phyloP scores from a whole-genome alignment of 1,284 basidiomycete genomes.

The Cutaneotrichosporon mucoides region DNA sequence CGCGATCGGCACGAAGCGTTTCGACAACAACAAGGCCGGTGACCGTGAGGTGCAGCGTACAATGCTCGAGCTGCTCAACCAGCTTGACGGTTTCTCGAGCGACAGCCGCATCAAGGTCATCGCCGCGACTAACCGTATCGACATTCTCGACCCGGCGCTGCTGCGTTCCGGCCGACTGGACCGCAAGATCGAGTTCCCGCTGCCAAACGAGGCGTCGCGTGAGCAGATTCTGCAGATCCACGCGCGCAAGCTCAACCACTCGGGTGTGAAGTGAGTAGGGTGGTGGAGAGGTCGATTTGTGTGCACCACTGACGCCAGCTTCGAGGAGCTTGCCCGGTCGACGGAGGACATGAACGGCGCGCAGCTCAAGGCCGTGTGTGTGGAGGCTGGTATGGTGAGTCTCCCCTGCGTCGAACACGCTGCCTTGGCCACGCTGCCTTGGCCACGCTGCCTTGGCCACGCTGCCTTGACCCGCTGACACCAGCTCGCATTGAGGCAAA shows the following conservation, averaged over 20 bases:
- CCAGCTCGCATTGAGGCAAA: conserved; percentile 65
- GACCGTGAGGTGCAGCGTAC: conserved; percentile 99
- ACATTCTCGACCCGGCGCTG: conserved; percentile 82
- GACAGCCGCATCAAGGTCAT: conserved; percentile 99
- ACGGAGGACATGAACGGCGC: conserved; percentile 72
- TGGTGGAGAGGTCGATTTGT: too few relatives aligned
- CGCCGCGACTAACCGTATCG: conserved; percentile 97
- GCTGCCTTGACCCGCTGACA: too few relatives aligned
- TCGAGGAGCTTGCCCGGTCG: conserved; percentile 67
- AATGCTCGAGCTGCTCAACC: conserved; percentile 96
- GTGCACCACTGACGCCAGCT: conserved; percentile 33
- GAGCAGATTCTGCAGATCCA: conserved; percentile 73
- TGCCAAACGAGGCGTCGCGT: conserved; percentile 69
- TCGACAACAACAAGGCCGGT: conserved; percentile 95
- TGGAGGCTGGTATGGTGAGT: conserved; percentile 85
- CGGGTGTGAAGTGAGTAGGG: conserved; percentile 56
- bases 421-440: too few relatives aligned
- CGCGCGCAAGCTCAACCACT: conserved; percentile 74
- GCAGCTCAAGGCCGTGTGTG: conserved; percentile 77
- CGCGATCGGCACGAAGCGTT: conserved; percentile 97
- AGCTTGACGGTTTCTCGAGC: conserved; percentile 76
- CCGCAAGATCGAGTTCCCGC: conserved; percentile 74
- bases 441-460: too few relatives aligned
- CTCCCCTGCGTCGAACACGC: too few relatives aligned
- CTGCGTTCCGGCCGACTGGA: conserved; percentile 71